Percentiles rank a stretch among this genome's conserved stretches.
phyloP scores from a whole-genome alignment of 2,329 filamentous ascomycete species.

The Aspergillus fructus region DNA sequence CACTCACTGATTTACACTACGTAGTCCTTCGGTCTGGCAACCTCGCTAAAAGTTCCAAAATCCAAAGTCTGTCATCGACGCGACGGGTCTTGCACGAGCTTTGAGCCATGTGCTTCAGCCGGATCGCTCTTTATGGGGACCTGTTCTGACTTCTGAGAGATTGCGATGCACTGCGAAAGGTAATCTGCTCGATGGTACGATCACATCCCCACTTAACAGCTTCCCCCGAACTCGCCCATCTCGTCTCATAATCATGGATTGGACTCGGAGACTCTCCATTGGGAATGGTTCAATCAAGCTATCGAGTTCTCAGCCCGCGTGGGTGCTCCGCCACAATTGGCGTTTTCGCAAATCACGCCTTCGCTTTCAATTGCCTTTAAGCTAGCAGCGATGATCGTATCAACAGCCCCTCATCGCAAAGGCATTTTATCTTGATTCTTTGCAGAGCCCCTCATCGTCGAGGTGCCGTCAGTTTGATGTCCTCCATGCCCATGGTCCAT shows the following conservation, averaged over 20 bases:
- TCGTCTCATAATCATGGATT: slow-evolving; percentile 1
- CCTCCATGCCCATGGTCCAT: background rate
- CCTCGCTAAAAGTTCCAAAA: no score
- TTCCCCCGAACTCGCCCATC: background rate
- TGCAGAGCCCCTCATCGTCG: slow-evolving; percentile 17
- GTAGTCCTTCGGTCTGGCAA: no score
- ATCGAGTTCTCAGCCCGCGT: slow-evolving; percentile 1
- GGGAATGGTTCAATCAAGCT: slow-evolving; percentile 2
- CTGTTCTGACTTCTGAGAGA: background rate
- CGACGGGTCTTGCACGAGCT: background rate
- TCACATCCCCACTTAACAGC: background rate
- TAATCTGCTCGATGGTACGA: background rate
- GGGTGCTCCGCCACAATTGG: slow-evolving; percentile 6
- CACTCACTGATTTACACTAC: background rate
- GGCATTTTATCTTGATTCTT: slow-evolving; percentile 4
- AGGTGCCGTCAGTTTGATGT: slow-evolving; percentile 15
- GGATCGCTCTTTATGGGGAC: background rate
- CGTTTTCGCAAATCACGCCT: slow-evolving; percentile 4
- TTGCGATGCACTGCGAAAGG: background rate
- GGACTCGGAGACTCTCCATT: background rate
- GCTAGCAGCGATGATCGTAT: slow-evolving; percentile 1
- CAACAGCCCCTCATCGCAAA: slow-evolving; percentile 6
- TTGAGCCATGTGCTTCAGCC: background rate
- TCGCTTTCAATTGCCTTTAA: background rate
- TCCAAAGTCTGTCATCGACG: background rate